Percentiles rank a stretch among this genome's conserved stretches.
Evolutionary conservation across 2,329 filamentous ascomycete genomes (phyloP).

Genomic region (Rutstroemia sp.): DNA sequence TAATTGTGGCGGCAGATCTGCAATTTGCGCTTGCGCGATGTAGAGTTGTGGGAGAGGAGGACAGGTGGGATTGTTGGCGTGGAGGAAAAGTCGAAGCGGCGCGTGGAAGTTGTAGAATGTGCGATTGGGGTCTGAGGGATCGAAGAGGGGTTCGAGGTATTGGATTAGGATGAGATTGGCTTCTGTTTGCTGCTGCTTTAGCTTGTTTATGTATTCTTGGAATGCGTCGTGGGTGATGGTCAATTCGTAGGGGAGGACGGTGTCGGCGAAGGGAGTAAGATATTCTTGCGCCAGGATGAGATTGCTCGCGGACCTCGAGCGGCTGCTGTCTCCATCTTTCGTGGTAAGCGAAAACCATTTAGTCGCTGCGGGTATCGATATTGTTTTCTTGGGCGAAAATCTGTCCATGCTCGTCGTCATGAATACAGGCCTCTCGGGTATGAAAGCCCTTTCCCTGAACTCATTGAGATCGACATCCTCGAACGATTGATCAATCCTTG

Average conservation of each 20-base stretch:
- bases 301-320: neutral
- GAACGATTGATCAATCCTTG: slow-evolving; percentile 13
- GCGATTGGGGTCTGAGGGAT: slow-evolving; percentile 14
- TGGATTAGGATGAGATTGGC: neutral
- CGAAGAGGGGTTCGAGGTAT: neutral
- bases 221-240: slow-evolving; percentile 22
- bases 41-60: slow-evolving; percentile 49
- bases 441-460: slow-evolving; percentile 49
- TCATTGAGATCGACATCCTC: slow-evolving; percentile 29
- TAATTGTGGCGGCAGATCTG: slow-evolving; percentile 56
- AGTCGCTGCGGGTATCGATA: slow-evolving; percentile 44
- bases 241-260: slow-evolving; percentile 52
- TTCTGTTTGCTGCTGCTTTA: neutral
- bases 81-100: slow-evolving; percentile 28
- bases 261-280: slow-evolving; percentile 34
- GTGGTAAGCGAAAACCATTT: slow-evolving; percentile 49
- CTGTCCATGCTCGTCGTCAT: slow-evolving; percentile 30
- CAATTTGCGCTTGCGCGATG: slow-evolving; percentile 73
- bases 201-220: neutral
- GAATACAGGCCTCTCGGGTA: slow-evolving; percentile 43
- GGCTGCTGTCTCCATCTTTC: neutral
- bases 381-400: slow-evolving; percentile 19
- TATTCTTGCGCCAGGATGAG: slow-evolving; percentile 25
- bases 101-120: slow-evolving; percentile 39
- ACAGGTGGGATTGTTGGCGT: slow-evolving; percentile 5